phyloP scores from a whole-genome alignment of 2,329 filamentous ascomycete genomes.

The Hymenoscyphus linearis region DNA sequence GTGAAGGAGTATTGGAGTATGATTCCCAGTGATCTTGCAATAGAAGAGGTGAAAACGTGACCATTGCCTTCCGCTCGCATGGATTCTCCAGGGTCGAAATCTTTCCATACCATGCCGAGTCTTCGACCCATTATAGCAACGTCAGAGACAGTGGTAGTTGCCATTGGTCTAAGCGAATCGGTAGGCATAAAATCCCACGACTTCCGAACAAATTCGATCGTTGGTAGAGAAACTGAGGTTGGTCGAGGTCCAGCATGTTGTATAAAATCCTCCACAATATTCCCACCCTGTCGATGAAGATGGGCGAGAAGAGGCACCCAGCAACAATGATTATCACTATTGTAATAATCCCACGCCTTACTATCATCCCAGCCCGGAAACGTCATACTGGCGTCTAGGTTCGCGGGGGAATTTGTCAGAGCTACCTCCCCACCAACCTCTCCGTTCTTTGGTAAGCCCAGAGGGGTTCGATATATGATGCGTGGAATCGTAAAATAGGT shows the following conservation, averaged over 20 bases:
- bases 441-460: not conserved
- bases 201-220: slow-evolving; percentile 16
- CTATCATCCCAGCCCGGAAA: slow-evolving; percentile 6
- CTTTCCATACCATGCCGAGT: slow-evolving; percentile 28
- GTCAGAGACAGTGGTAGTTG: slow-evolving; percentile 21
- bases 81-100: slow-evolving; percentile 22
- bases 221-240: not conserved
- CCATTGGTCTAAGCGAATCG: slow-evolving; percentile 26
- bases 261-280: slow-evolving; percentile 4
- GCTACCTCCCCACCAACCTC: not conserved
- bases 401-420: slow-evolving; percentile 8
- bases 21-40: slow-evolving; percentile 20
- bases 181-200: slow-evolving; percentile 30
- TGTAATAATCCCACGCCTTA: slow-evolving; percentile 7
- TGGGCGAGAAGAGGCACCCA: slow-evolving; percentile 18
- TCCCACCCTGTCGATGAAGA: slow-evolving; percentile 12
- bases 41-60: slow-evolving; percentile 24
- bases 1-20: slow-evolving; percentile 20
- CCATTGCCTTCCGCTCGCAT: slow-evolving; percentile 28
- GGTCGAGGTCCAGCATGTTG: not conserved
- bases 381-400: slow-evolving; percentile 12
- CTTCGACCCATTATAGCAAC: slow-evolving; percentile 24
- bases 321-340: slow-evolving; percentile 14
- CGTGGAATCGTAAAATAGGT: slow-evolving; percentile 1
- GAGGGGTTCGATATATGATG: slow-evolving; percentile 2